Conservation (phyloP, 495 filamentous ascomycete genomes). For the Massariosphaeria phaeospora region DNA sequence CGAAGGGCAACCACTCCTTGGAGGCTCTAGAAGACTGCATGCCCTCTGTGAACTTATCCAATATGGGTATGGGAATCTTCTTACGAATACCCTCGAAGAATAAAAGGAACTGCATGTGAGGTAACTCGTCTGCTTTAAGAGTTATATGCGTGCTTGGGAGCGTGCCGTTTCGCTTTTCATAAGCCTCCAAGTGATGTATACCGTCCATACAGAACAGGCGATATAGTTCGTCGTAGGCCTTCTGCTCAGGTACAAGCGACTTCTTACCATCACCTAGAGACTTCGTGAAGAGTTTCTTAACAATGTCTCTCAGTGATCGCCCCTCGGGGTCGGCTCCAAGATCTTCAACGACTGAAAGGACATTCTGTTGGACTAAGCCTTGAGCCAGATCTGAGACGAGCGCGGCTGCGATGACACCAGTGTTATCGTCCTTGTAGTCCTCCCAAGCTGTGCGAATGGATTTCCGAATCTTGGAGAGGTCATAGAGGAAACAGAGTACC, state of each 20-base stretch:
- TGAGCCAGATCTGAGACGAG: slow-evolving; percentile 9
- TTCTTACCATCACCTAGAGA: too few species aligned
- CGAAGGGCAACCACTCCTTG: slow-evolving; percentile 3
- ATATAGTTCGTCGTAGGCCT: background rate
- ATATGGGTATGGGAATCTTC: background rate
- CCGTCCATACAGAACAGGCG: background rate
- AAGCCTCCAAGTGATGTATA: background rate
- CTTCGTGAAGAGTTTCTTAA: background rate
- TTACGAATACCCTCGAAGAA: slow-evolving; percentile 1
- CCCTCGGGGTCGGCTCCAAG: background rate
- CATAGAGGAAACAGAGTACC: slow-evolving; percentile 16
- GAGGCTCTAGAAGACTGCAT: background rate
- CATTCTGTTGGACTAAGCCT: slow-evolving; percentile 1
- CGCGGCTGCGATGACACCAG: background rate
- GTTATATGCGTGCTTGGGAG: background rate
- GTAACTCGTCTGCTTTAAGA: background rate
- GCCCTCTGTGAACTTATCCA: slow-evolving; percentile 2
- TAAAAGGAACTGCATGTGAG: background rate
- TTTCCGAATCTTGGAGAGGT: slow-evolving; percentile 1
- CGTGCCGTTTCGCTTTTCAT: background rate
- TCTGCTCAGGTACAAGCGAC: too few species aligned
- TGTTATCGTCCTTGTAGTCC: slow-evolving; percentile 1
- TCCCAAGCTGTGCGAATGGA: background rate
- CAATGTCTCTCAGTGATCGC: background rate
- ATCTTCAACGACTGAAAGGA: background rate